These are phyloP conservation scores for Pythium myriotylum DNA, from an alignment of 352 stramenopile species.

Conservation along the genomic window DNA sequence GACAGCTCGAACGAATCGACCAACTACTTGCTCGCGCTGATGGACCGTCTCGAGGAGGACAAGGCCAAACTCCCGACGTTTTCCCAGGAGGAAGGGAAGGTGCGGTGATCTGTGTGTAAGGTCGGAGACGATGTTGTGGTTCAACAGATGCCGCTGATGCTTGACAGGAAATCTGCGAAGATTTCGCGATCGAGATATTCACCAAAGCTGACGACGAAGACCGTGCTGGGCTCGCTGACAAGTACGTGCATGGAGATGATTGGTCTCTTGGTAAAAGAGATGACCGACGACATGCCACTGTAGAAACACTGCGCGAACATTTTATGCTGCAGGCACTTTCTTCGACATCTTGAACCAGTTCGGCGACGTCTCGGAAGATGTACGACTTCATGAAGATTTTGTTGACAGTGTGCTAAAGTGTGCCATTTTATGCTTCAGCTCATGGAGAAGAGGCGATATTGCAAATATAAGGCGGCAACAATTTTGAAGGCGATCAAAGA, in stretches of 20 bases:
- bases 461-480: conserved; percentile 95
- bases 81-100: conserved; percentile 90
- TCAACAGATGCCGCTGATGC: background rate
- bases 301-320: conserved; percentile 93
- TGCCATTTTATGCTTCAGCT: conserved; percentile 47
- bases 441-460: conserved; percentile 91
- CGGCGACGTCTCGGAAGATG: conserved; percentile 80
- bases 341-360: conserved; percentile 98
- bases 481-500: conserved; percentile 97
- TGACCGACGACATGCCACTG: too few species aligned
- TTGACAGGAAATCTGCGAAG: conserved; percentile 76
- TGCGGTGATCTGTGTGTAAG: conserved; percentile 28
- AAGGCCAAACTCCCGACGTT: conserved; percentile 91
- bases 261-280: background rate
- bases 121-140: background rate
- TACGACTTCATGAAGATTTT: conserved; percentile 28
- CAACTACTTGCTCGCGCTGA: conserved; percentile 87
- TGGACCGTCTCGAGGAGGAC: conserved; percentile 92
- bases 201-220: conserved; percentile 94
- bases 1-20: conserved; percentile 81
- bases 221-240: conserved; percentile 85
- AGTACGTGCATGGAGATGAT: conserved; percentile 40
- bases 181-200: conserved; percentile 94
- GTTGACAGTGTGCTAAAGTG: too few species aligned
- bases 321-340: conserved; percentile 96